Evolutionary conservation across 2,329 filamentous ascomycete genomes (phyloP).

Genomic region (Colletotrichum magnum): DNA sequence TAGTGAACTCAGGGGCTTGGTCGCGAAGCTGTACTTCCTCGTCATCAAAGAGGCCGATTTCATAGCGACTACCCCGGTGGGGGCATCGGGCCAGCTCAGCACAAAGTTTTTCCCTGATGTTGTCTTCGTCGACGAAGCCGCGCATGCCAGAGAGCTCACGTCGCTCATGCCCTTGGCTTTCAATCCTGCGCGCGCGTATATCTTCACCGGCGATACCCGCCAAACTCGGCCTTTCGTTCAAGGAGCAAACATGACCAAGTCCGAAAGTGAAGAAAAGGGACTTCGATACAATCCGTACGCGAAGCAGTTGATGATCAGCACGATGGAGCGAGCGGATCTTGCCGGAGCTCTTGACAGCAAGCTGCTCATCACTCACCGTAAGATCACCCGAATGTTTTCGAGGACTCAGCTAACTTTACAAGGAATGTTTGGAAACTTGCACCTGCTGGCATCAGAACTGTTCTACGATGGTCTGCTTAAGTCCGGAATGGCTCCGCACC

Average conservation of each 20-base stretch:
- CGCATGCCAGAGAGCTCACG: slow-evolving; percentile 61
- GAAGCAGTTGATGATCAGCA: slow-evolving; percentile 46
- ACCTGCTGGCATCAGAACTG: slow-evolving; percentile 57
- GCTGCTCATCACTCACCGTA: slow-evolving; percentile 54
- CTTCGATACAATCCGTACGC: slow-evolving; percentile 22
- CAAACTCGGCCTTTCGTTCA: slow-evolving; percentile 61
- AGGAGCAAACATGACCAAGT: slow-evolving; percentile 23
- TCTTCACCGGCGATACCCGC: slow-evolving; percentile 62
- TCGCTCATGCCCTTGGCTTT: slow-evolving; percentile 60
- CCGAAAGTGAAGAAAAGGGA: slow-evolving; percentile 14
- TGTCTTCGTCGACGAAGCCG: slow-evolving; percentile 84
- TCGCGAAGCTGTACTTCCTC: slow-evolving; percentile 54
- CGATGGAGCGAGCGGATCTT: slow-evolving; percentile 55
- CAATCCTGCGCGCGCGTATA: slow-evolving; percentile 59
- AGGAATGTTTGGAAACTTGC: slow-evolving; percentile 52
- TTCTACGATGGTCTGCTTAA: slow-evolving; percentile 58
- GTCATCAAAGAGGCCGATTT: slow-evolving; percentile 58
- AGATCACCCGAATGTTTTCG: not conserved
- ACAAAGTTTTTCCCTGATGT: slow-evolving; percentile 82
- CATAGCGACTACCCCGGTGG: slow-evolving; percentile 62
- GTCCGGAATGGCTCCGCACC: slow-evolving; percentile 46
- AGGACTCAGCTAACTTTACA: not conserved
- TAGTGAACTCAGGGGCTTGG: slow-evolving; percentile 46
- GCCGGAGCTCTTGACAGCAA: slow-evolving; percentile 50
- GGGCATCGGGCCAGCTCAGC: slow-evolving; percentile 51